Evolutionary conservation across 208 protist genomes (phyloP), one percentile per base, ranked within the genome.

Genomic region (Trypanosoma mega): DNA sequence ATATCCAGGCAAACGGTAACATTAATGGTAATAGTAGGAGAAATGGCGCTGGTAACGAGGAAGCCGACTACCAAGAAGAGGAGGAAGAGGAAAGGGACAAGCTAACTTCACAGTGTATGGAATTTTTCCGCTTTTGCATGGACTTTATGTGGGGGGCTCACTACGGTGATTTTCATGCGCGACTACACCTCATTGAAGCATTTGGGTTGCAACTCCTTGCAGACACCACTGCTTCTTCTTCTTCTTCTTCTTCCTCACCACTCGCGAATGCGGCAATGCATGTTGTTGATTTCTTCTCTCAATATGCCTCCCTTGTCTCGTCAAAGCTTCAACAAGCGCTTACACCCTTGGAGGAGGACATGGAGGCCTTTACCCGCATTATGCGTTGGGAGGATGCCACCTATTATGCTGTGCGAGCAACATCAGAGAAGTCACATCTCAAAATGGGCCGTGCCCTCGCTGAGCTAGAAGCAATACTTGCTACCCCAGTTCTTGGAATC

Each of bases 371-470:
- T 65, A 76, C 78, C 14, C 83, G 84, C 53, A 92, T 97, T 55
- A 93, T 93, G 87, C 87, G 87, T 9, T 97, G 92, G 89, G 88
- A 97, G 65, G 89, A 96, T 61, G 80, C 92, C 55, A 97, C 97
- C 72, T 98, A 98, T 79, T 98, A 98, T 75, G 86, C 90, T 18
- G 81, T 99, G 5, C 96, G 96, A 50, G 83, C 90, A 12, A 91
- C 92, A 3, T 76, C 93, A 7, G 94, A 98, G 62, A 98, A 98
- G 80, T 95, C 96, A n/a, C 97, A 99, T 65, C 80, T 96, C 55
- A 87, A 94, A 80, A 78, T 95, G 93, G 86, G 86, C n/a, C 79
- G 90, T 31, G 78, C 82, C 39, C 71, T 92, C 18, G 74, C 82
- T 27, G 54, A 48, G 53, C 68, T 93, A 16, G 83, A 93, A 50